Evolutionary conservation across 1,139 yeast genomes (phyloP).

Genomic region (Hemisphaericaspora xylanilytica): DNA sequence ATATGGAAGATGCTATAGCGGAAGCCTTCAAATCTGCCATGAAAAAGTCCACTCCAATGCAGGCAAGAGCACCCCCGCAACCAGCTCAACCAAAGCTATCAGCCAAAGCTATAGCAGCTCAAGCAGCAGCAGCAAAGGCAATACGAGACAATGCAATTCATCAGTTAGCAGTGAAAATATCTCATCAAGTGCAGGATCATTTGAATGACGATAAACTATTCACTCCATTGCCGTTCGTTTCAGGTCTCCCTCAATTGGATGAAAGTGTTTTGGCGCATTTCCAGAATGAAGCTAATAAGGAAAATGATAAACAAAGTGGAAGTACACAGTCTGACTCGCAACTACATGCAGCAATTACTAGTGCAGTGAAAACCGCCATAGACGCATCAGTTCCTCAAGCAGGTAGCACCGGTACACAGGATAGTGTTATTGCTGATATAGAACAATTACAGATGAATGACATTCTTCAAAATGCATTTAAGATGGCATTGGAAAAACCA

Average conservation of each 20-base stretch:
- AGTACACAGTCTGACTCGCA: constrained; percentile 2
- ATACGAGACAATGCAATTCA: constrained; percentile 25
- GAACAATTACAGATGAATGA: constrained; percentile 58
- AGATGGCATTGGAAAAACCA: constrained; percentile 69
- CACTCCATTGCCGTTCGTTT: constrained; percentile 13
- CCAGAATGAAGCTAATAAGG: constrained; percentile 35
- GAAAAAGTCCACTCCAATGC: background rate
- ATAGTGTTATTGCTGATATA: constrained; percentile 34
- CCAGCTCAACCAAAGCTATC: background rate
- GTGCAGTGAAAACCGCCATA: constrained; percentile 26
- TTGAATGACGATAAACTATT: constrained; percentile 16
- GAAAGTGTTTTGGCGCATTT: constrained; percentile 40
- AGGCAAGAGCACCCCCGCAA: background rate
- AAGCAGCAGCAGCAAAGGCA: constrained; percentile 4
- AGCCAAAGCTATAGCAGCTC: constrained; percentile 1
- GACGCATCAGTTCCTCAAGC: constrained; percentile 7
- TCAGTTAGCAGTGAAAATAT: constrained; percentile 34
- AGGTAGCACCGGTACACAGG: constrained; percentile 1
- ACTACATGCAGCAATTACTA: constrained; percentile 26
- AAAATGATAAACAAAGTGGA: constrained; percentile 12
- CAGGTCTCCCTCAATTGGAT: constrained; percentile 36
- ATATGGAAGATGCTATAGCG: constrained; percentile 31
- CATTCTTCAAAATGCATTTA: constrained; percentile 69
- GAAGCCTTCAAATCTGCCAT: constrained; percentile 35
- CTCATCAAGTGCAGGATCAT: constrained; percentile 34